phyloP scores from a whole-genome alignment of 225 moss, liverwort and hornwort species.

The Rhytidiadelphus loreus region DNA sequence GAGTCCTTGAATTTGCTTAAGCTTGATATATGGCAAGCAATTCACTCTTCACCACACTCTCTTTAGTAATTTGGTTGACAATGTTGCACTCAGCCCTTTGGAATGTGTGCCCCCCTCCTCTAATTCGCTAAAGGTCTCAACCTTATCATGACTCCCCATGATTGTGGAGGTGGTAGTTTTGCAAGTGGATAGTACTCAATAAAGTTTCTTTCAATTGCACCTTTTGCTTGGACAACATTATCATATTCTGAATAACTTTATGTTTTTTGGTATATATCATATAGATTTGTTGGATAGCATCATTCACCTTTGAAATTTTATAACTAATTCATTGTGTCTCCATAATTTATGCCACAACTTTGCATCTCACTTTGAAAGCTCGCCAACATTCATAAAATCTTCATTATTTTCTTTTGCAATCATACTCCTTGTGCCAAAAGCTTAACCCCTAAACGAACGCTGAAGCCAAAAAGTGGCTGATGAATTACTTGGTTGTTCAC shows the following conservation, averaged over 20 bases:
- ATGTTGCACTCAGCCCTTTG: background rate
- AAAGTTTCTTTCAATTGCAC: background rate
- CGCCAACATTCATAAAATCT: accelerated
- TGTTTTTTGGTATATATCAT: background rate
- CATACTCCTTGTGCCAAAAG: background rate
- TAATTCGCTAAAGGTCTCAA: background rate
- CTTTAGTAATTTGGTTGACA: background rate
- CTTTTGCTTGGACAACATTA: background rate
- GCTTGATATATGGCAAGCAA: background rate
- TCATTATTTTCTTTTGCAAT: background rate
- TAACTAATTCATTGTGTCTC: background rate
- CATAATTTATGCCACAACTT: background rate
- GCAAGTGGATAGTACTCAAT: background rate
- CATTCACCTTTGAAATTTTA: background rate
- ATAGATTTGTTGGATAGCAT: background rate
- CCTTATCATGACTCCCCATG: background rate
- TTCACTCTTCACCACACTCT: accelerated
- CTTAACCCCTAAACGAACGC: background rate
- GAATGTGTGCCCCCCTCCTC: background rate
- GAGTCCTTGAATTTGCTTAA: background rate
- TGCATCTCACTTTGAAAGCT: background rate
- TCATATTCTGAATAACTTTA: too few relatives aligned
- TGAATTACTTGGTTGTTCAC: too few relatives aligned
- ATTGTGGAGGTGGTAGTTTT: background rate
- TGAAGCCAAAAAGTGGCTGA: too few relatives aligned